These are phyloP conservation scores for Taphrina betulina DNA, from an alignment of 1,139 yeast genomes.

Conservation along the genomic window DNA sequence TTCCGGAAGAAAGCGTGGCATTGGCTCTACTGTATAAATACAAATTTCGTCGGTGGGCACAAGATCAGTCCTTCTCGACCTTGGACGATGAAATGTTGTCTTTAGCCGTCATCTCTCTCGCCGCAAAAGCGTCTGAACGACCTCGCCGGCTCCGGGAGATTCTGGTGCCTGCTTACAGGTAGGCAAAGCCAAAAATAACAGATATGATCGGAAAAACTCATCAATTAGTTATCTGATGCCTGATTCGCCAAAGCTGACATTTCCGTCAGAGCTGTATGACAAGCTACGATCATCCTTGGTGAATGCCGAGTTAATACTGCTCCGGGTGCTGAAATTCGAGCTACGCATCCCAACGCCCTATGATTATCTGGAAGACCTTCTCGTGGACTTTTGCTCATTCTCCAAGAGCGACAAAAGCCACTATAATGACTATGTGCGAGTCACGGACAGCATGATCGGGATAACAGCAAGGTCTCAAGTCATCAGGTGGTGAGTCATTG, in stretches of 20 bases:
- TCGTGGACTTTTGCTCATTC: conserved; percentile 4
- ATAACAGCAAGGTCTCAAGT: conserved; percentile 5
- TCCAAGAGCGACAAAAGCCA: background rate
- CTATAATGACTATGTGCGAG: conserved; percentile 7
- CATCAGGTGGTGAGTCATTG: background rate
- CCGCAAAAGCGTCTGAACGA: conserved; percentile 37
- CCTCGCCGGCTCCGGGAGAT: conserved; percentile 38
- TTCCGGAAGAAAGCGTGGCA: conserved; percentile 28
- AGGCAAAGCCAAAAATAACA: no score
- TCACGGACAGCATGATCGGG: conserved; percentile 19
- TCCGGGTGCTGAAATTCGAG: conserved; percentile 35
- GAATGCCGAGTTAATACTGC: conserved; percentile 36
- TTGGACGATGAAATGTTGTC: conserved; percentile 31
- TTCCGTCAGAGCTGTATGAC: conserved; percentile 37
- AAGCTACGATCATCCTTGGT: conserved; percentile 38
- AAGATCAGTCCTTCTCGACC: background rate
- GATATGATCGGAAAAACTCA: background rate
- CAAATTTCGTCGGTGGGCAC: conserved; percentile 10
- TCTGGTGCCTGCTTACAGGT: conserved; percentile 37
- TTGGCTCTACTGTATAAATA: conserved; percentile 32
- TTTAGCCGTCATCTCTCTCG: conserved; percentile 36
- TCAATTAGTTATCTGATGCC: conserved; percentile 34
- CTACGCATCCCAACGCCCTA: conserved; percentile 30
- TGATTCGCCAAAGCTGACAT: conserved; percentile 25
- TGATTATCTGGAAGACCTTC: conserved; percentile 17